Evolutionary conservation across 2,329 filamentous ascomycete genomes (phyloP), one percentile per base, ranked within the genome.

Genomic region (Fusarium decemcellulare): DNA sequence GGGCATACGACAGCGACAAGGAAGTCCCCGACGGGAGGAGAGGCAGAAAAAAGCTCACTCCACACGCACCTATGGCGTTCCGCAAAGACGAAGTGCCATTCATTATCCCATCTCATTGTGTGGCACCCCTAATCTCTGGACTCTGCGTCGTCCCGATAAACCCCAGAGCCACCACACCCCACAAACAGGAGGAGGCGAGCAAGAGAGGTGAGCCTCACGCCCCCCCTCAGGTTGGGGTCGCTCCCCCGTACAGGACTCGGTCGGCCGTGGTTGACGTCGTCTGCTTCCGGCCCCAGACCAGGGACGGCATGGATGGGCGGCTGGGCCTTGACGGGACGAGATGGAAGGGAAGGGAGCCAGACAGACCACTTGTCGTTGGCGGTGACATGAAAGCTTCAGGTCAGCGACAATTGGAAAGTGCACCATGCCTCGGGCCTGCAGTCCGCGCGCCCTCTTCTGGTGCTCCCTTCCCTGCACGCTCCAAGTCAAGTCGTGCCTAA

Each of bases 331-430:
- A 43, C 40, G 40, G 18, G 40, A 12, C 11, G n/a, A 48, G 46
- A 48, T 18, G 29, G 29, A 29, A 32, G 27, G 7, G 23, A 29
- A 23, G 32, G 44, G 30, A 52, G 48, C 53, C 54, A 63, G 60
- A 68, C 67, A 63, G 64, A 48, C 67, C 65, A 70, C 61, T 61
- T 32, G 40, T 42, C 39, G 52, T 48, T 57, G 39, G 54, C 56
- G 53, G 56, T 73, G 71, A 73, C 71, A 70, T 72, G 69, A 73
- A 73, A 72, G 67, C 67, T 73, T 74, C 72, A 57, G 62, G 56
- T 61, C 60, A 65, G 66, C 56, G 30, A 59, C 32, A 57, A 52
- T 47, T 52, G 58, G 58, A 59, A 52, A 53, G 40, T 57, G 52
- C 42, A 39, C 59, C 57, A 50, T 55, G 61, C 42, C 47, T 57